phyloP scores from a whole-genome alignment of 345 rosid species.

The Murraya koenigii region DNA sequence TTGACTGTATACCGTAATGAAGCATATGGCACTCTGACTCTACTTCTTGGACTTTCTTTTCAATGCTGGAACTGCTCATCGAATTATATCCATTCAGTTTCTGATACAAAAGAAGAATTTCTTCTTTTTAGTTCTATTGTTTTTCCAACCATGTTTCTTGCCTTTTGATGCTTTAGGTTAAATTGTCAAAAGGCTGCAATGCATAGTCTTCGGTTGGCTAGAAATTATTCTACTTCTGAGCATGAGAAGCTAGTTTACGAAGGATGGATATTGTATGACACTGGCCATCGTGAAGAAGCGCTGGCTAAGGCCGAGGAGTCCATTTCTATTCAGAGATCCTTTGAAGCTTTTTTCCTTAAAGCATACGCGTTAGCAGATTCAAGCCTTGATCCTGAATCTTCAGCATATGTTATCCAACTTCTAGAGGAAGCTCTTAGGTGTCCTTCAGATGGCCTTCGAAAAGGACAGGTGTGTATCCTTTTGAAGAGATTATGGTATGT shows the following conservation, averaged over 20 bases:
- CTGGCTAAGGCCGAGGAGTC: constrained; percentile 91
- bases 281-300: constrained; percentile 94
- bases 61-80: not conserved
- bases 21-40: not conserved
- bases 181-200: constrained; percentile 96
- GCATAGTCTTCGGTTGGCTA: constrained; percentile 81
- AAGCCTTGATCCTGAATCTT: constrained; percentile 60
- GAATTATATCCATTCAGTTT: not conserved
- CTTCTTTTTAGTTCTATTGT: not conserved
- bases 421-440: constrained; percentile 91
- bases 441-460: constrained; percentile 98
- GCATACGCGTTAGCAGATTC: constrained; percentile 87
- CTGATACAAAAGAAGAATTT: not conserved
- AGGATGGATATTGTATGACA: constrained; percentile 95
- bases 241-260: constrained; percentile 93
- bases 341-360: constrained; percentile 96
- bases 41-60: not conserved
- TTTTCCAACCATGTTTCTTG: constrained; percentile 2
- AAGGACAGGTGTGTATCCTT: constrained; percentile 75
- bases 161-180: constrained; percentile 46
- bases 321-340: constrained; percentile 81
- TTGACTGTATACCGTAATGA: not conserved
- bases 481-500: not conserved
- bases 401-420: constrained; percentile 67
- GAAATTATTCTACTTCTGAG: constrained; percentile 75